A percentile compares a stretch with the other conserved stretches of the same genome.
Conservation (phyloP, 2,329 filamentous ascomycete genomes). For the Arthrobotrys iridis region DNA sequence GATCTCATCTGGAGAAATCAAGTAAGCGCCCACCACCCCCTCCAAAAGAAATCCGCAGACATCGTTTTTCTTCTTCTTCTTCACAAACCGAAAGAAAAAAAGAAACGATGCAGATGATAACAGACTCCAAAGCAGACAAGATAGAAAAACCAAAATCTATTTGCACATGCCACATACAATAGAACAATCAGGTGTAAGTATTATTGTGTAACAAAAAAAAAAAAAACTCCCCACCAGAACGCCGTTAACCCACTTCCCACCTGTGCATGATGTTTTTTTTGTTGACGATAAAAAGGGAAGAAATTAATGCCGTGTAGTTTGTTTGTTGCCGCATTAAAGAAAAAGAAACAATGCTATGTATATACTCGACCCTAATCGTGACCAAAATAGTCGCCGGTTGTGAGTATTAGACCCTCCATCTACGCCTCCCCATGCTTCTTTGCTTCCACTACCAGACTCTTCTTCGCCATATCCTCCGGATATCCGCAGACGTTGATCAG, state of each 20-base stretch:
- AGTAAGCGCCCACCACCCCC: no score
- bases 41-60: no score
- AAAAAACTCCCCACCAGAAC: conserved; percentile 33
- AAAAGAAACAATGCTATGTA: background rate
- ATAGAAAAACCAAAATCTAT: background rate
- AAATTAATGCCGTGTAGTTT: background rate
- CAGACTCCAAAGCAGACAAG: no score
- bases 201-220: conserved; percentile 2
- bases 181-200: background rate
- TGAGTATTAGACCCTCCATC: background rate
- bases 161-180: conserved; percentile 18
- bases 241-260: conserved; percentile 17
- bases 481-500: conserved; percentile 72
- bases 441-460: conserved; percentile 59
- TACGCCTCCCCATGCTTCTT: background rate
- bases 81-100: background rate
- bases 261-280: conserved; percentile 8
- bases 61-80: background rate
- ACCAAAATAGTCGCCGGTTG: background rate
- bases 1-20: no score
- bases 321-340: background rate
- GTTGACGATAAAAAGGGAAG: background rate
- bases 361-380: conserved; percentile 22
- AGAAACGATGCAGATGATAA: no score
- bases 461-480: conserved; percentile 66